phyloP scores from a whole-genome alignment of 257 asterid genomes.

The Primulina eburnea region DNA sequence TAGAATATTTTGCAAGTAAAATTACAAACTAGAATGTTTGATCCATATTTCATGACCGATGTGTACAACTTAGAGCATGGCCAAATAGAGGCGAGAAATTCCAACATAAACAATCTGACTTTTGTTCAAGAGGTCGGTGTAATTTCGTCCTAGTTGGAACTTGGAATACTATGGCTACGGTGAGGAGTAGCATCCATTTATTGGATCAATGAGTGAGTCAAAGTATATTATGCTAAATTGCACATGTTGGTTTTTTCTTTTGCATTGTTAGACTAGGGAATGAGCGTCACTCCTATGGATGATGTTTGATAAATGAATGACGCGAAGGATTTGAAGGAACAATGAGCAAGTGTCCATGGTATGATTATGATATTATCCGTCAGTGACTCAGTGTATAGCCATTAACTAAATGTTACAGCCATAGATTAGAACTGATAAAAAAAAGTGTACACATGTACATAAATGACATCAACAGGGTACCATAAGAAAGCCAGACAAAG shows the following conservation, averaged over 20 bases:
- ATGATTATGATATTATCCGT: constrained; percentile 22
- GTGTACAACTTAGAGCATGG: not conserved
- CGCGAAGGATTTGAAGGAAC: constrained; percentile 19
- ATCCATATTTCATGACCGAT: not conserved
- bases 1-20: not conserved
- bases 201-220: not conserved
- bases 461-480: constrained; percentile 32
- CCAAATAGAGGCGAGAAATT: constrained; percentile 11
- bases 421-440: constrained; percentile 25
- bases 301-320: constrained; percentile 5
- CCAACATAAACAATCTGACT: constrained; percentile 3
- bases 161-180: constrained; percentile 8
- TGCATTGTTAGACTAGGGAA: constrained; percentile 16
- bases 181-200: not conserved
- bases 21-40: not conserved
- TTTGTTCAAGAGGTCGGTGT: constrained; percentile 8
- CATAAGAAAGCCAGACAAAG: constrained; percentile 53
- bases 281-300: constrained; percentile 6
- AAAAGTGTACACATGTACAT: constrained; percentile 24
- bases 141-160: constrained; percentile 16
- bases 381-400: constrained; percentile 11
- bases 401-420: constrained; percentile 20
- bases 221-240: not conserved
- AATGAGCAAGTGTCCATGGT: constrained; percentile 11
- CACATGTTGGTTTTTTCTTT: not conserved